A percentile compares a stretch with the other conserved stretches of the same genome.
Evolutionary conservation across 306 rosid genomes (phyloP).

Genomic region (Nissolia schottii): DNA sequence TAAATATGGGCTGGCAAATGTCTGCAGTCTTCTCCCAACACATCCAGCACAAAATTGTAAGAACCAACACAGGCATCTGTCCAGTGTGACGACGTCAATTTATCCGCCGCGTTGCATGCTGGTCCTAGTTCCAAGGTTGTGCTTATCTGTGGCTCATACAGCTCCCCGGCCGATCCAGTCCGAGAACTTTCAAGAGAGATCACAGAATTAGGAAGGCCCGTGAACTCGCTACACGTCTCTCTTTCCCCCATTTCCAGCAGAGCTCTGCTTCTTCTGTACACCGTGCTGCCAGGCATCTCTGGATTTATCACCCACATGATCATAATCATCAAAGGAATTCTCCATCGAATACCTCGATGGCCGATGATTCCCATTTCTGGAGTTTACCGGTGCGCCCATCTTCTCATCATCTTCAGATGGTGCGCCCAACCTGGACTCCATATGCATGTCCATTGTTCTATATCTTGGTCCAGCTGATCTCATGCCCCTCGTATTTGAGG

Average conservation of each 20-base stretch:
- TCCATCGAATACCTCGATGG: slow-evolving; percentile 47
- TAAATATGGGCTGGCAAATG: slow-evolving; percentile 24
- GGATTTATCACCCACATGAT: slow-evolving; percentile 56
- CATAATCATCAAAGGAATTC: slow-evolving; percentile 64
- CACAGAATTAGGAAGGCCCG: slow-evolving; percentile 21
- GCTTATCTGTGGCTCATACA: slow-evolving; percentile 7
- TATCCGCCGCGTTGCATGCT: neutral
- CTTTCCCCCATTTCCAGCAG: slow-evolving; percentile 63
- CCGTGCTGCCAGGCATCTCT: slow-evolving; percentile 82
- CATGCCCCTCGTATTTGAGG: slow-evolving; percentile 63
- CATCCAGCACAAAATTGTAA: slow-evolving; percentile 28
- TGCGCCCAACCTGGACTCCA: slow-evolving; percentile 71
- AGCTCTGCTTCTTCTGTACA: slow-evolving; percentile 62
- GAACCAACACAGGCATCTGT: slow-evolving; percentile 28
- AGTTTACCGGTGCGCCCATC: slow-evolving; percentile 31
- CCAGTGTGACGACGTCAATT: neutral
- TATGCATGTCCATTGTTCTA: slow-evolving; percentile 67
- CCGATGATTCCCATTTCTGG: slow-evolving; percentile 73
- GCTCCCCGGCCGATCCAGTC: slow-evolving; percentile 19
- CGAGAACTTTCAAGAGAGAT: slow-evolving; percentile 24
- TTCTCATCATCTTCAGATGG: slow-evolving; percentile 85
- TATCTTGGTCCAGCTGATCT: slow-evolving; percentile 75
- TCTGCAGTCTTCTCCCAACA: slow-evolving; percentile 40
- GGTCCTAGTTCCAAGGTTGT: slow-evolving; percentile 23
- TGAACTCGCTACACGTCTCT: slow-evolving; percentile 53